Base-by-base conservation (phyloP, 257 asterid species). In the Lithospermum erythrorhizon region DNA sequence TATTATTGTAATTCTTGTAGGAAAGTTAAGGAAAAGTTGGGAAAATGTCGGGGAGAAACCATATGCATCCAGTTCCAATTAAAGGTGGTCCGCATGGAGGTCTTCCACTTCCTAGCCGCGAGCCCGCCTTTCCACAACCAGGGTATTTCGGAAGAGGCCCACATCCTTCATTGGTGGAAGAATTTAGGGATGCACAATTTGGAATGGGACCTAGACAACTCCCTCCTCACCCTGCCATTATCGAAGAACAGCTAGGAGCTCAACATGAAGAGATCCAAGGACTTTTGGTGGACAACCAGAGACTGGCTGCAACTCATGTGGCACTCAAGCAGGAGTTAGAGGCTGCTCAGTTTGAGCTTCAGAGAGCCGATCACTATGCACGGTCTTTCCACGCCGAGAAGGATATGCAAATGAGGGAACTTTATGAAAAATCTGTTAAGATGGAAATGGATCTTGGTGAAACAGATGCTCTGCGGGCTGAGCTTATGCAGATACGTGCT, bases 281-380 rank as follows among this genome's bases (percentile, higher is more conserved):
- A 16, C 69, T 91, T 63, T 82, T 91, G 57, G 71, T 78, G 65
- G 96, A 91, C 68, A 91, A 91, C 72, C 98, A 91, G 83, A 74
- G 94, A 69, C 71, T 91, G 64, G 94, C 96, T 61, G 98, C 98
- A 29, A 88, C 98, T 4, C 98, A 91, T 19, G 96, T 91, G 71
- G 98, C 96, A 0, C 90, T 91, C 29, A 81, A 81, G 67, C 96
- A 91, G 72, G 98, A 91, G 65, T 22, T 82, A 59, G 98, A 88
- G 80, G 87, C 73, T 60, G 78, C 86, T 0, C 98, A 87, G 68
- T 71, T 73, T 58, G 96, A 88, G 60, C 84, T 91, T 64, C 95
- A 82, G 70, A 79, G 86, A 32, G 87, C 93, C 0, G 94, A 91
- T 74, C 81, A 86, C 51, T 87, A 68, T 78, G 94, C 94, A 6